Conservation (phyloP, 2,329 filamentous ascomycete genomes). For the Ceratocystis colombiana region DNA sequence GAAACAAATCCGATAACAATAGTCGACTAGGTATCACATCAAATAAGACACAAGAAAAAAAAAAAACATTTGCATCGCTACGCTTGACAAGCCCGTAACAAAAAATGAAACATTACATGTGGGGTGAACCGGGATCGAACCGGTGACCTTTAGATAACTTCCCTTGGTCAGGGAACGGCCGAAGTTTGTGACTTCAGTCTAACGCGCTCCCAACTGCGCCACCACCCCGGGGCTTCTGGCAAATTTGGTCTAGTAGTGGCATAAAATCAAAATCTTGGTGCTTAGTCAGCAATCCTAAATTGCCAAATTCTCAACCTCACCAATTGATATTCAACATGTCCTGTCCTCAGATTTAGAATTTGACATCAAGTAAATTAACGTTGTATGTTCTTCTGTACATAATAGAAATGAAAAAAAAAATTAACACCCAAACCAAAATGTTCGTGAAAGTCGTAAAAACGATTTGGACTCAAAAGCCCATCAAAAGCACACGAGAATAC, state of each 20-base stretch:
- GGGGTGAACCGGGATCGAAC: slow-evolving; percentile 26
- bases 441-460: slow-evolving; percentile 18
- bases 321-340: no score
- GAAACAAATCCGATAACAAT: no score
- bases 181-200: slow-evolving; percentile 26
- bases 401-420: background rate
- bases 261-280: background rate
- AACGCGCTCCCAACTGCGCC: slow-evolving; percentile 26
- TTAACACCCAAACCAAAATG: background rate
- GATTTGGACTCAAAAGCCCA: slow-evolving; percentile 6
- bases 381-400: slow-evolving; percentile 16
- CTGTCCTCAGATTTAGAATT: background rate
- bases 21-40: background rate
- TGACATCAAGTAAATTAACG: background rate
- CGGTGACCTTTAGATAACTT: slow-evolving; percentile 26
- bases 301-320: no score
- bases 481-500: background rate
- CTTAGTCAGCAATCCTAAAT: no score
- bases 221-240: slow-evolving; percentile 14
- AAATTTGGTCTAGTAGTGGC: background rate
- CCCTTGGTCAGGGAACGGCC: slow-evolving; percentile 12
- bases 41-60: background rate
- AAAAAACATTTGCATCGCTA: background rate
- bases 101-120: background rate
- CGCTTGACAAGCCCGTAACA: background rate